Evolutionary conservation across 2,329 filamentous ascomycete genomes (phyloP), one percentile per base, ranked within the genome.

Genomic region (Plenodomus biglobosus): DNA sequence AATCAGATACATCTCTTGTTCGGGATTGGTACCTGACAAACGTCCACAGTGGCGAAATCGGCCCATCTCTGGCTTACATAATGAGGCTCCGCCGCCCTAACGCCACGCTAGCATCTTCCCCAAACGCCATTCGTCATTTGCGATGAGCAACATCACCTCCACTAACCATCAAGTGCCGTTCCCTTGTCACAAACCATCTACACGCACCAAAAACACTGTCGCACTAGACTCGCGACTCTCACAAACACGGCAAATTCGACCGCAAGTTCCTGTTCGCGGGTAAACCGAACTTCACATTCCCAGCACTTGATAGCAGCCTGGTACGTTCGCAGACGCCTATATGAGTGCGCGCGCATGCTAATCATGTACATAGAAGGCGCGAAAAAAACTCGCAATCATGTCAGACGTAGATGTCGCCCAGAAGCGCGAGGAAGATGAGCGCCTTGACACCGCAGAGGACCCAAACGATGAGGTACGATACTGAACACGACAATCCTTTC

Each of bases 401-500:
- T 64, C 66, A 20, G 64, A 69, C 56, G 52, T 55, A 32, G 66
- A 69, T 15, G 48, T 55, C 34, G 64, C 66, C 38, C 50, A 56
- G 36, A 62, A 64, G 54, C 65, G 60, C 47, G 64, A 65, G 40
- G 64, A 67, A 32, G 66, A 67, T 40, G 64, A 66, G 55, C 67
- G 63, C 42, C 58, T 63, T 34, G 68, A 71, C 34, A 66, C 60
- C 19, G 64, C 63, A n/a, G 65, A 69, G 46, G 64, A 65, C 36
- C 62, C 61, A 18, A 65, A 65, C 47, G 67, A 71, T 35, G 69
- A 72, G 64, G 67, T 71, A 68, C 56, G 62, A 43, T 40, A 30
- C 42, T n/a, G 27, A 7, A 32, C 27, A 32, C 27, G n/a, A n/a
- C 27, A 11, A 11, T 6, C 11, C 27, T 17, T 42, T 42, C 16